Evolutionary conservation across 257 asterid genomes (phyloP).

Genomic region (Solanum dulcamara): DNA sequence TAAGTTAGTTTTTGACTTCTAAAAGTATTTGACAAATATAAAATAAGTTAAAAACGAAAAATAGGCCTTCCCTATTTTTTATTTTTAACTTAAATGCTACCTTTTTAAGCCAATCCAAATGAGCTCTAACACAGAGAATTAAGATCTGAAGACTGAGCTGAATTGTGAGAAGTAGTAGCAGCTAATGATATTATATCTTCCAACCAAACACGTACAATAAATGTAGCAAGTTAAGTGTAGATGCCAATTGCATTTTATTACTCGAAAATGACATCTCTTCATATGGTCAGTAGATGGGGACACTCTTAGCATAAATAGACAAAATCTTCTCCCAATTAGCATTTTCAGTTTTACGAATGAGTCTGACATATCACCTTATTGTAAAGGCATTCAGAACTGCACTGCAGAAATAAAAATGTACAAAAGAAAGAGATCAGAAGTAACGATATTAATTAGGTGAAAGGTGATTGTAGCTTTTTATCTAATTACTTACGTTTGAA

Average conservation of each 20-base stretch:
- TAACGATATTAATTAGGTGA: constrained; percentile 23
- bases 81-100: too few relatives aligned
- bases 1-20: too few relatives aligned
- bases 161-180: not conserved
- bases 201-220: not conserved
- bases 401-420: not conserved
- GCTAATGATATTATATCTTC: not conserved
- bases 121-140: not conserved
- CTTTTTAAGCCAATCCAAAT: too few relatives aligned
- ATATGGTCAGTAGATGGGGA: not conserved
- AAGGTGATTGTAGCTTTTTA: constrained; percentile 47
- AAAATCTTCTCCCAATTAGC: not conserved
- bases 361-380: not conserved
- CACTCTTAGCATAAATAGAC: not conserved
- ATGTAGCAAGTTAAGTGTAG: not conserved
- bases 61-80: too few relatives aligned
- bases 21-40: too few relatives aligned
- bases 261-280: not conserved
- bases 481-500: constrained; percentile 3
- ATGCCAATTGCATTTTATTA: not conserved
- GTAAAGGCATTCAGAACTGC: not conserved
- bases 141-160: not conserved
- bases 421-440: not conserved
- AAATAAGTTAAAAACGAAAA: too few relatives aligned
- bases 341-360: not conserved